Evolutionary conservation across 2,329 filamentous ascomycete species (phyloP).

Genomic region (Epichloe sibirici): DNA sequence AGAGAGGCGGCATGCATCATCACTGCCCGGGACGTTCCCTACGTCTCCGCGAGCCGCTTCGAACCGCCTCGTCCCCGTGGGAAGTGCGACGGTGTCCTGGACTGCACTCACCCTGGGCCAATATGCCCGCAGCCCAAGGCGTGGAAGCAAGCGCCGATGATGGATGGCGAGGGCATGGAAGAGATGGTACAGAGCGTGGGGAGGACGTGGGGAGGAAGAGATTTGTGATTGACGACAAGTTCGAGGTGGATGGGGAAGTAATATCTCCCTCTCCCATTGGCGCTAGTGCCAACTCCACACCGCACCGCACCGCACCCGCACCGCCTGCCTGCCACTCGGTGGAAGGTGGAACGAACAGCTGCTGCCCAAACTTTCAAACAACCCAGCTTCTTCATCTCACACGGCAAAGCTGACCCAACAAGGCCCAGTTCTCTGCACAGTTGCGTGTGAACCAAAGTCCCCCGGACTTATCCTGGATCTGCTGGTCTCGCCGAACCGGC

Average conservation of each 20-base stretch:
- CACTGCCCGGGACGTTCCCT: slow-evolving; percentile 7
- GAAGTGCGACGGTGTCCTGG: slow-evolving; percentile 3
- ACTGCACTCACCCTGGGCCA: slow-evolving; percentile 7
- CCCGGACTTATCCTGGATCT: too few relatives aligned
- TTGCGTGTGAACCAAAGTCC: too few relatives aligned
- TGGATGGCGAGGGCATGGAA: slow-evolving; percentile 3
- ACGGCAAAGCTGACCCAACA: too few relatives aligned
- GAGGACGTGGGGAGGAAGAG: not conserved
- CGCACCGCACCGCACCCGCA: too few relatives aligned
- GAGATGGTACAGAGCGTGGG: slow-evolving; percentile 5
- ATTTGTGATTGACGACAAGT: slow-evolving; percentile 1
- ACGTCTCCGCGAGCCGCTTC: slow-evolving; percentile 9
- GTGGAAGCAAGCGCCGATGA: slow-evolving; percentile 12
- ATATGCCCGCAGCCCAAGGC: slow-evolving; percentile 11
- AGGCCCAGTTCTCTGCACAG: too few relatives aligned
- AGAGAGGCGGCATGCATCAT: not conserved
- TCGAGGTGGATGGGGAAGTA: not conserved
- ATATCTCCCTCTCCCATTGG: too few relatives aligned
- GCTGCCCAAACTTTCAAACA: too few relatives aligned
- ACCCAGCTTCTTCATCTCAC: too few relatives aligned
- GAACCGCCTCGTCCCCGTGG: slow-evolving; percentile 2
- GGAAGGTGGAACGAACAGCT: too few relatives aligned
- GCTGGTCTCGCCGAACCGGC: too few relatives aligned
- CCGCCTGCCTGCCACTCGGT: too few relatives aligned
- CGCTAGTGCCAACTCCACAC: too few relatives aligned